A percentile compares a stretch with the other conserved stretches of the same genome.
phyloP scores from a whole-genome alignment of 129 eudicot genomes.

The Flaveria bidentis region DNA sequence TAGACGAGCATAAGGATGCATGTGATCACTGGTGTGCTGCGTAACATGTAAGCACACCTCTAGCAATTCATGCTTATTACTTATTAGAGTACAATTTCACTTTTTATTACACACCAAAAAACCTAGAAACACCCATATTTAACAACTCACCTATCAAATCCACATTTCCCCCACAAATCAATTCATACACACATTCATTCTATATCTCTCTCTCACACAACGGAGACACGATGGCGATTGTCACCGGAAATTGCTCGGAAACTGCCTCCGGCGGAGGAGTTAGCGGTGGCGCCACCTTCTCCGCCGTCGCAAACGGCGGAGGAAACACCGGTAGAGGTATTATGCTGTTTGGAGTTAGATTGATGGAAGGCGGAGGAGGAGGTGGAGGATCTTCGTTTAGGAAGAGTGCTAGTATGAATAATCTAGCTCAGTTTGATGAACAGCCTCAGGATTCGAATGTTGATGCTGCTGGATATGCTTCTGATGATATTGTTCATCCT shows the following conservation, averaged over 20 bases:
- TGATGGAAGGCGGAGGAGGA: constrained; percentile 40
- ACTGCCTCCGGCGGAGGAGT: constrained; percentile 28
- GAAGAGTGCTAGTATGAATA: constrained; percentile 84
- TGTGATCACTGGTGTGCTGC: constrained; percentile 25
- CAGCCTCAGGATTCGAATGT: constrained; percentile 43
- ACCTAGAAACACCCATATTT: constrained; percentile 31
- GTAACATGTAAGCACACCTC: constrained; percentile 37
- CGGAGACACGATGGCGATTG: constrained; percentile 40
- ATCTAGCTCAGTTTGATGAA: constrained; percentile 73
- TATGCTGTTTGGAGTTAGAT: constrained; percentile 86
- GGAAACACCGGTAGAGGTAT: constrained; percentile 46
- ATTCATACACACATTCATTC: constrained; percentile 11
- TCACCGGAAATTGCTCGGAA: constrained; percentile 45
- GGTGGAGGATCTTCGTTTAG: constrained; percentile 45
- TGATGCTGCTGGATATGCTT: constrained; percentile 78
- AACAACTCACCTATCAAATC: constrained; percentile 35
- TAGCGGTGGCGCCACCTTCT: constrained; percentile 27
- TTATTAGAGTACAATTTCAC: constrained; percentile 21
- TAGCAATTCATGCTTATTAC: constrained; percentile 17
- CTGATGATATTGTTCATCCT: constrained; percentile 89
- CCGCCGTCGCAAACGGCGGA: constrained; percentile 24
- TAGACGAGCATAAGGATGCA: constrained; percentile 12
- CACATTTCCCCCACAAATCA: constrained; percentile 23
- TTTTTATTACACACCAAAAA: constrained; percentile 21
- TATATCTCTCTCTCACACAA: not conserved